Evolutionary conservation across 2,329 filamentous ascomycete genomes (phyloP), one percentile per base, ranked within the genome.

Genomic region (Neofusicoccum kwambonambiense): DNA sequence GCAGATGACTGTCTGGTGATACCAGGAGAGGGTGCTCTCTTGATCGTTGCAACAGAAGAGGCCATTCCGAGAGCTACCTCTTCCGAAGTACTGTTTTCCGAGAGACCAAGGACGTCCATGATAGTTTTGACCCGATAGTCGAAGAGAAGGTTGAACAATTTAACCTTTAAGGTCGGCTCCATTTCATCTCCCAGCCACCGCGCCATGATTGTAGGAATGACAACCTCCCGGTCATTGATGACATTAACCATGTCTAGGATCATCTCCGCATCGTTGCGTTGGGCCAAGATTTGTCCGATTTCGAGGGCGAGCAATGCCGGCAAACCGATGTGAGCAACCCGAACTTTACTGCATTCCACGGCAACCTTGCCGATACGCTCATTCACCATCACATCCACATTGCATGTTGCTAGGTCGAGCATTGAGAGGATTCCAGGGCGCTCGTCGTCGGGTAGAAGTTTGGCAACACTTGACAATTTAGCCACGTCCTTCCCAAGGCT

Each of bases 391-490:
- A 91, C 77, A 2, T n/a, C 31, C 15, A 61, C 27, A 15, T 60
- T 60, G 39, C 54, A 60, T 4, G 51, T 22, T 31, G 83, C 81
- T 8, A 86, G 77, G 34, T 89, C 83, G 62, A 97, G 76, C 42
- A 99, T 81, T 0, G 89, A 93, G 42, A 99, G 81, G 19, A 98
- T 81, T 0, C 95, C 95, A 2, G 95, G 95, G 1, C 93, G 87
- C 71, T 99, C 94, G 76, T 99, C 95, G 70, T 99, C 94, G 0
- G 95, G 94, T 2, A 99, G 83, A 74, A 98, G 98, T 74, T 97
- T 98, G 6, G 94, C 87, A 31, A 99, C 92, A 0, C 89, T 93
- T 0, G 93, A 91, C 4, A 99, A 82, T 69, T 90, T 92, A 5
- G 89, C 84, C 56, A 98, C 76, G 71, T 99, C 95, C 68, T 91